Percentiles rank a stretch among this genome's conserved stretches.
Evolutionary conservation across 192 early-diverging fungal genomes (phyloP).

Genomic region (Rhizoclosmatium sp.): DNA sequence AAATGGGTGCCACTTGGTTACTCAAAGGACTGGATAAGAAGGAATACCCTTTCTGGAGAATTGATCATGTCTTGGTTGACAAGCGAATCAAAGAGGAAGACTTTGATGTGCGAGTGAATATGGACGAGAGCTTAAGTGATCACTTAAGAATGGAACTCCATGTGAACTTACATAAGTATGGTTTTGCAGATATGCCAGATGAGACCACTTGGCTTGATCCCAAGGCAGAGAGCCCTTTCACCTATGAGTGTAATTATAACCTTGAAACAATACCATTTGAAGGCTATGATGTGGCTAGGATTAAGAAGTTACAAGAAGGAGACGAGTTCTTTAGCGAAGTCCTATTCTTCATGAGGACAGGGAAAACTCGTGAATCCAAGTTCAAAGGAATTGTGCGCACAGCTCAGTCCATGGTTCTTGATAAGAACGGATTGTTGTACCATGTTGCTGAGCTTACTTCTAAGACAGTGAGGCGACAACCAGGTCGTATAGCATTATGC

Average conservation of each 20-base stretch:
- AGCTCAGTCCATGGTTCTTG: not conserved
- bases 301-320: not conserved
- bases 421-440: not conserved
- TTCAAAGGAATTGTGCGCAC: not conserved
- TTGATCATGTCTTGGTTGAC: slow-evolving; percentile 17
- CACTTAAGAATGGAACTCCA: not conserved
- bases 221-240: not conserved
- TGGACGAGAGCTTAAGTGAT: not conserved
- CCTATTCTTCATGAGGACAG: not conserved
- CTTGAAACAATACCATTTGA: not conserved
- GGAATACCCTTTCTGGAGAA: slow-evolving; percentile 22
- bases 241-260: not conserved
- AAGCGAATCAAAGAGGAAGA: not conserved
- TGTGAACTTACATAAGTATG: not conserved
- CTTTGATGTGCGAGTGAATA: not conserved
- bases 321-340: not conserved
- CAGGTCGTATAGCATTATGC: slow-evolving; percentile 11
- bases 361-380: not conserved
- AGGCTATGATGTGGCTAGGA: not conserved
- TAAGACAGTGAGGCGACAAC: not conserved
- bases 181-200: not conserved
- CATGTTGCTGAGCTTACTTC: not conserved
- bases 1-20: slow-evolving; percentile 9
- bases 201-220: not conserved
- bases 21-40: not conserved